Evolutionary conservation across 192 early-diverging fungal genomes (phyloP).

Genomic region (Endogone sp.): DNA sequence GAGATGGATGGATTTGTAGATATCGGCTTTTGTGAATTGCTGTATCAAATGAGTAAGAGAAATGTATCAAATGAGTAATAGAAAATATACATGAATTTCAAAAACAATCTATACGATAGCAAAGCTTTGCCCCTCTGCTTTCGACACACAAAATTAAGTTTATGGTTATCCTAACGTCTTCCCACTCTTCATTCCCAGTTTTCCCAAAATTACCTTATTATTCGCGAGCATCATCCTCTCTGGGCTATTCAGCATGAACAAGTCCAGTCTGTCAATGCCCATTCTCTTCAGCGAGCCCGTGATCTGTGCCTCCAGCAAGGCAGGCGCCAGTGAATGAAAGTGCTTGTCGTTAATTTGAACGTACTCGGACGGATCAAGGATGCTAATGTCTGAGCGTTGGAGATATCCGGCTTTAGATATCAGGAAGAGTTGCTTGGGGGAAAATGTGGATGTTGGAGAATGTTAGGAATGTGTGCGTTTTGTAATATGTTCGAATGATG

Average conservation of each 20-base stretch:
- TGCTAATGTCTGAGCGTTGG: not conserved
- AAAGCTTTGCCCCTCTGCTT: too few relatives aligned
- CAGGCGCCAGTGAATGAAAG: constrained; percentile 62
- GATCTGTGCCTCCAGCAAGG: constrained; percentile 55
- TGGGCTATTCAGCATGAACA: constrained; percentile 76
- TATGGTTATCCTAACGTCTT: not conserved
- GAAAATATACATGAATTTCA: too few relatives aligned
- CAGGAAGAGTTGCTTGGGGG: constrained; percentile 32
- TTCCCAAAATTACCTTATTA: constrained; percentile 18
- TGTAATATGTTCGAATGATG: too few relatives aligned
- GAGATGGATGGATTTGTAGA: constrained; percentile 56
- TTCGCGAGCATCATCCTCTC: constrained; percentile 65
- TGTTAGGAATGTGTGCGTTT: not conserved
- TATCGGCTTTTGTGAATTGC: constrained; percentile 15
- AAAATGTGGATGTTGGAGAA: not conserved
- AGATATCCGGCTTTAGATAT: constrained; percentile 53
- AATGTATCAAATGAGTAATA: too few relatives aligned
- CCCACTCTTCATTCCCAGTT: constrained; percentile 5
- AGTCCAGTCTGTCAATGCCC: constrained; percentile 52
- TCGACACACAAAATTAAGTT: too few relatives aligned
- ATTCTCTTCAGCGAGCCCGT: constrained; percentile 48
- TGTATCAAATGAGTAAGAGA: not conserved
- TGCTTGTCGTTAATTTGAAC: constrained; percentile 41
- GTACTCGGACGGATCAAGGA: constrained; percentile 20
- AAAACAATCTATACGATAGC: too few relatives aligned